Evolutionary conservation across 2,329 filamentous ascomycete genomes (phyloP).

Genomic region (Penicillium rolfsii): DNA sequence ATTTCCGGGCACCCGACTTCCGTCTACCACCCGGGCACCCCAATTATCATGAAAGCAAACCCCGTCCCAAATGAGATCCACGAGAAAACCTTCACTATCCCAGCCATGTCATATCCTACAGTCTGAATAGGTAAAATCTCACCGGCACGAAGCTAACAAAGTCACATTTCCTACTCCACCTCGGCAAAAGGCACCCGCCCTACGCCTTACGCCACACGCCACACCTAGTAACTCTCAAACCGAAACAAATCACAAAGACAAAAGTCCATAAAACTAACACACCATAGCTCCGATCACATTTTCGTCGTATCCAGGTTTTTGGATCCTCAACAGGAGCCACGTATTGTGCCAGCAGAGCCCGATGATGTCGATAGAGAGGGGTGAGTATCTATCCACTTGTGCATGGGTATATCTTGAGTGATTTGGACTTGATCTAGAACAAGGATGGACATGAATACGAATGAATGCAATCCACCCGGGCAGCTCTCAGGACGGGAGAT

Average conservation of each 20-base stretch:
- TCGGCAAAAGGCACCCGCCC: not conserved
- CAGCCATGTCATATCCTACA: not conserved
- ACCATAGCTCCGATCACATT: not conserved
- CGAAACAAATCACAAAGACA: not conserved
- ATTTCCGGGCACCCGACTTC: too few relatives aligned
- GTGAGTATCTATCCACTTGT: not conserved
- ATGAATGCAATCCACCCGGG: too few relatives aligned
- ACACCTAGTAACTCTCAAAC: not conserved
- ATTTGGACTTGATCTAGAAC: too few relatives aligned
- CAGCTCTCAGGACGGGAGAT: too few relatives aligned
- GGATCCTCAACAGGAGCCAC: not conserved
- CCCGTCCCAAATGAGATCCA: not conserved
- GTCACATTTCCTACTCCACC: too few relatives aligned
- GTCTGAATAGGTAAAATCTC: not conserved
- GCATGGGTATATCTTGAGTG: not conserved
- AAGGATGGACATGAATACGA: not conserved
- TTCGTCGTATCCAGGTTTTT: not conserved
- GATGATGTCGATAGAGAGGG: not conserved
- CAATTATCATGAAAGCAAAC: not conserved
- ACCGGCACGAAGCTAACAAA: not conserved
- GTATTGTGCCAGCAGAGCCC: not conserved
- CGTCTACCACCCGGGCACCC: not conserved
- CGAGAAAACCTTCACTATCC: not conserved
- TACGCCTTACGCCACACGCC: not conserved
- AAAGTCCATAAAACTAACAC: not conserved